Base-by-base conservation (phyloP, 2,329 filamentous ascomycete species). In the Magnaporthales sp. region DNA sequence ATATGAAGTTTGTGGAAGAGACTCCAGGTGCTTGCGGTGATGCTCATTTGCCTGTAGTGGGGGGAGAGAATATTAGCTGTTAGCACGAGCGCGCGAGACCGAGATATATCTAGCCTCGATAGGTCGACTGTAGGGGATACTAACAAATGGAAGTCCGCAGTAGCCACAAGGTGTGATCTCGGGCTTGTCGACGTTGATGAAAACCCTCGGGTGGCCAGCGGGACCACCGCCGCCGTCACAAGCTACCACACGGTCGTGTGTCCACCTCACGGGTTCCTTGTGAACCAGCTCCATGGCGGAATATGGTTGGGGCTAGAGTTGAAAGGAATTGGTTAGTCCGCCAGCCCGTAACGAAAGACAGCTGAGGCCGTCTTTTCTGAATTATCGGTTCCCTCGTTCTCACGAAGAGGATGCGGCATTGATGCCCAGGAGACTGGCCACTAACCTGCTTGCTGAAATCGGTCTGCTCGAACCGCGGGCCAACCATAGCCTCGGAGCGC, bases 161-260 rank as follows among this genome's bases (percentile, higher is more conserved):
- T 99, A 99, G 75, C 86, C 89, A 84, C 95, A 99, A 76, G 83
- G 83, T 64, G 46, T 87, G 74, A 99, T 97, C 83, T 98, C 89
- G 60, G 95, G 91, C 84, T 97, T 98, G 80, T 99, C 95, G 71
- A 91, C 89, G 81, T 99, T 99, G 86, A 99, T 99, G 78, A 93
- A 99, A 80, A 99, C 90, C 75, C 87, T 87, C 64, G 95, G 95
- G 78, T 99, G 95, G 60, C 95, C 95, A 66, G 91, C 82, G 32
- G 93, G 90, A 62, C 94, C 95, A 71, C 93, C 93, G 68, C 94
- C 95, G 67, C 95, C 95, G 74, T 98, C 93, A 77, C 95, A 99
- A 61, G 89, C 88, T 65, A 96, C 94, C 63, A 91, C 79, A 69
- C 89, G 86, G 70, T 91, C 86, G 76, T 97, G 89, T 68, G 89